These are phyloP conservation scores for Neurospora sp. DNA, from an alignment of 495 filamentous ascomycete species.

Conservation along the genomic window DNA sequence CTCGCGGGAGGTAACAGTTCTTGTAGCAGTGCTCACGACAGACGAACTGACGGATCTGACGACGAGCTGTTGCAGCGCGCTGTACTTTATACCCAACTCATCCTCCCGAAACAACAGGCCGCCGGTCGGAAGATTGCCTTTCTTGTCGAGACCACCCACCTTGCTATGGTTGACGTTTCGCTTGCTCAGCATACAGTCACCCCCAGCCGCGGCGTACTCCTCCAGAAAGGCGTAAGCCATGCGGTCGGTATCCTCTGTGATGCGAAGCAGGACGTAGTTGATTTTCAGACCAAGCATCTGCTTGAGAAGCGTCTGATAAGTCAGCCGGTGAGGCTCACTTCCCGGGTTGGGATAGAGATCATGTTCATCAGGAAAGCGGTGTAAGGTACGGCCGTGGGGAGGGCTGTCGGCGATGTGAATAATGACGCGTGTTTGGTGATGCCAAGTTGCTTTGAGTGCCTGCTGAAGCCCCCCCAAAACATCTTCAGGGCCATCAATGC, in stretches of 20 bases:
- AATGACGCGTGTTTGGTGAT: constrained; percentile 26
- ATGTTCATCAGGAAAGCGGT: not conserved
- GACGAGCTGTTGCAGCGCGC: too few species aligned
- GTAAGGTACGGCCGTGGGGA: constrained; percentile 20
- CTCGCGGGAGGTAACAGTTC: too few species aligned
- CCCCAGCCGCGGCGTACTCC: constrained; percentile 12
- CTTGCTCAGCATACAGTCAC: constrained; percentile 14
- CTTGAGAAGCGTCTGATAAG: constrained; percentile 17
- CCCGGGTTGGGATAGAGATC: constrained; percentile 20
- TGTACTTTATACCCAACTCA: constrained; percentile 14
- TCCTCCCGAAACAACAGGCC: constrained; percentile 19
- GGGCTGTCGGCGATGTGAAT: constrained; percentile 31
- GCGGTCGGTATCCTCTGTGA: constrained; percentile 20
- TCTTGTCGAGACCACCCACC: not conserved
- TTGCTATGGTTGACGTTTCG: constrained; percentile 17
- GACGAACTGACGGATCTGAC: too few species aligned
- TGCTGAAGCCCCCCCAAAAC: constrained; percentile 23
- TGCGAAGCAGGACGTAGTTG: constrained; percentile 29
- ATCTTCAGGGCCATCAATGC: constrained; percentile 23
- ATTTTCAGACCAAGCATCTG: constrained; percentile 20
- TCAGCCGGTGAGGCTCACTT: constrained; percentile 24
- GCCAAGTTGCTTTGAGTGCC: constrained; percentile 21
- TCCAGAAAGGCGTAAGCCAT: constrained; percentile 23
- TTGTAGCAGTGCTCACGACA: too few species aligned
- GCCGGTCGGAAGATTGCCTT: not conserved